These are phyloP conservation scores for Diplodia intermedia DNA, from an alignment of 2,329 filamentous ascomycete species.

Conservation along the genomic window DNA sequence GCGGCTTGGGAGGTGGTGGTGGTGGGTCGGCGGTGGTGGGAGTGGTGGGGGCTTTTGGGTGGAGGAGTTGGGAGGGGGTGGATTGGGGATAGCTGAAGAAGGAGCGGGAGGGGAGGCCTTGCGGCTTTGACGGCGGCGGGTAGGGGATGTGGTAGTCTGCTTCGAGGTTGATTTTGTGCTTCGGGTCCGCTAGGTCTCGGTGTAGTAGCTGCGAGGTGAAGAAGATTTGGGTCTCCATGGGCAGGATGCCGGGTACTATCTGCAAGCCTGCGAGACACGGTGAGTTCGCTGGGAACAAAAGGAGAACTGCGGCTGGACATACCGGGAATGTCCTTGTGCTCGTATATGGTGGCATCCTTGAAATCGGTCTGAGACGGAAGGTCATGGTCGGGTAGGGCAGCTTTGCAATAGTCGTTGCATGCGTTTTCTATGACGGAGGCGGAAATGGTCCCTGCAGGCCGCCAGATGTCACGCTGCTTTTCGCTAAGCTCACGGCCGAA, in stretches of 20 bases:
- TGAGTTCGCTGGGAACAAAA: background rate
- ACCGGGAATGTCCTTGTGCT: slow-evolving; percentile 74
- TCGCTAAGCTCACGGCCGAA: slow-evolving; percentile 45
- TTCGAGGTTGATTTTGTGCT: slow-evolving; percentile 87
- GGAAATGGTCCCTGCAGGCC: background rate
- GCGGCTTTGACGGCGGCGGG: slow-evolving; percentile 42
- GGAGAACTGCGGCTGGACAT: slow-evolving; percentile 33
- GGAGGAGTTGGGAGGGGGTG: slow-evolving; percentile 32
- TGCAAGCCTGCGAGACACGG: slow-evolving; percentile 68
- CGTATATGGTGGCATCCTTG: slow-evolving; percentile 56
- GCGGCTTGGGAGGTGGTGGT: slow-evolving; percentile 72
- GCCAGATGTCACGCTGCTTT: slow-evolving; percentile 15
- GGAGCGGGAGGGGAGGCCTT: slow-evolving; percentile 39
- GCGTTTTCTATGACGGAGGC: slow-evolving; percentile 7
- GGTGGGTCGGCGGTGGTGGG: no score
- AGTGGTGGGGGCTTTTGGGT: slow-evolving; percentile 66
- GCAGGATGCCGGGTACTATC: slow-evolving; percentile 77
- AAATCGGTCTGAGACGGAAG: slow-evolving; percentile 12
- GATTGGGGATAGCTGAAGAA: slow-evolving; percentile 55
- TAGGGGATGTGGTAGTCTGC: slow-evolving; percentile 78
- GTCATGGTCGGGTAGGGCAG: background rate
- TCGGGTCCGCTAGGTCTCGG: slow-evolving; percentile 74
- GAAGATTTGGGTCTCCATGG: slow-evolving; percentile 69
- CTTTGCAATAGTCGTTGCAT: slow-evolving; percentile 8
- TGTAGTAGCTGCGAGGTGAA: slow-evolving; percentile 79